These are phyloP conservation scores for Solanum sejunctum DNA, from an alignment of 257 asterid species.

Conservation along the genomic window DNA sequence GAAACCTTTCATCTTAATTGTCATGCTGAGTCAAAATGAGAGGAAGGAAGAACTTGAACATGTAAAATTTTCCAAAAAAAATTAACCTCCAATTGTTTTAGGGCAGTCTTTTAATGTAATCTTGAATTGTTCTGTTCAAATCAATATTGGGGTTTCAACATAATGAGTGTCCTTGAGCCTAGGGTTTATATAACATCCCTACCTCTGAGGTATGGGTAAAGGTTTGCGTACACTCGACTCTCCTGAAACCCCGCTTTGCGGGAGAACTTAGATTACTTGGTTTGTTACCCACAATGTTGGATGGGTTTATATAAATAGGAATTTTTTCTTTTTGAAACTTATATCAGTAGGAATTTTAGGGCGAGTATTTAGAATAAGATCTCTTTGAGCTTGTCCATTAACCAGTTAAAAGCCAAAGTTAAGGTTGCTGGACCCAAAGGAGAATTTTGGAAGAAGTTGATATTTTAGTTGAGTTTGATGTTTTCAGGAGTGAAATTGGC, in stretches of 20 bases:
- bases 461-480: background rate
- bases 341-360: background rate
- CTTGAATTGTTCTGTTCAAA: background rate
- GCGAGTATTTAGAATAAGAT: background rate
- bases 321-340: background rate
- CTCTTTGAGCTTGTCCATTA: background rate
- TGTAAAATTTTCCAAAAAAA: background rate
- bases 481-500: background rate
- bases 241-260: background rate
- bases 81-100: background rate
- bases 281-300: background rate
- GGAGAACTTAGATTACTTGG: background rate
- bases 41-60: background rate
- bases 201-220: background rate
- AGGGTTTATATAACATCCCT: background rate
- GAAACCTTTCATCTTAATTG: background rate
- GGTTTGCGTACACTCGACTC: background rate
- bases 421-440: background rate
- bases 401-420: background rate
- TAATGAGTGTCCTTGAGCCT: background rate
- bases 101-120: background rate
- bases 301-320: background rate
- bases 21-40: background rate
- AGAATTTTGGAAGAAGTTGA: background rate
- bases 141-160: background rate